Base-by-base conservation (phyloP, 192 early-diverging fungal genomes). In the Spizellomyces punctatus region DNA sequence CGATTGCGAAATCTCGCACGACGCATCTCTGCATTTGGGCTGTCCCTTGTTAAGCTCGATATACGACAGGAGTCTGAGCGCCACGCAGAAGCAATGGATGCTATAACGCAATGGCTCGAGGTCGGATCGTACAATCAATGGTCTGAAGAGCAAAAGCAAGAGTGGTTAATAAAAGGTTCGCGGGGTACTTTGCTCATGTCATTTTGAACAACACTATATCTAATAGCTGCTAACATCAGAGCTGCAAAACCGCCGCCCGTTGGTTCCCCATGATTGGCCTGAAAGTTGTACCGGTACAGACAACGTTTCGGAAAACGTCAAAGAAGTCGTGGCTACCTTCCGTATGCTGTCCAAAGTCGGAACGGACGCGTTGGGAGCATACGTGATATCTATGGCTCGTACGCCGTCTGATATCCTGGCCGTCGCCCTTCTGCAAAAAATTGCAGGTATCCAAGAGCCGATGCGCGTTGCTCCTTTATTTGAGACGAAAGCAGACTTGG, bases 401-500 rank as follows among this genome's bases (percentile, higher is more conserved):
- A 44, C 43, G 49, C 72, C 76, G 8, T 75, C 72, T 21, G 76
- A 78, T 60, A 63, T 78, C 21, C 68, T 78, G 8, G 72, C 72
- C 46, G 76, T 78, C 4, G 46, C 57, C 5, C 64, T 78, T 49
- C 48, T 78, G 56, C 76, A 78, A 63, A 78, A 75, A 56, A 65
- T 59, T 27, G 58, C 46, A 10, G 76, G 76, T 8, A 56, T 78
- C 8, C 50, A 10, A 6, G 22, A 58, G 12, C 72, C 72, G 3
- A 59, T 78, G 65, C 71, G 66, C 12, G 72, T 78, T n/a, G 71
- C 61, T 7, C 76, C 76, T 5, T 68, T 78, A 6, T 78, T 78
- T 64, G 76, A 78, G 47, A 78, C 76, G 17, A 78, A 78, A 56
- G 66, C 76, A 21, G 76, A 78, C 63, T 56, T 78, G 8, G 76